These are phyloP conservation scores for Scedosporium aurantiacum DNA, from an alignment of 2,329 filamentous ascomycete genomes.

Conservation along the genomic window DNA sequence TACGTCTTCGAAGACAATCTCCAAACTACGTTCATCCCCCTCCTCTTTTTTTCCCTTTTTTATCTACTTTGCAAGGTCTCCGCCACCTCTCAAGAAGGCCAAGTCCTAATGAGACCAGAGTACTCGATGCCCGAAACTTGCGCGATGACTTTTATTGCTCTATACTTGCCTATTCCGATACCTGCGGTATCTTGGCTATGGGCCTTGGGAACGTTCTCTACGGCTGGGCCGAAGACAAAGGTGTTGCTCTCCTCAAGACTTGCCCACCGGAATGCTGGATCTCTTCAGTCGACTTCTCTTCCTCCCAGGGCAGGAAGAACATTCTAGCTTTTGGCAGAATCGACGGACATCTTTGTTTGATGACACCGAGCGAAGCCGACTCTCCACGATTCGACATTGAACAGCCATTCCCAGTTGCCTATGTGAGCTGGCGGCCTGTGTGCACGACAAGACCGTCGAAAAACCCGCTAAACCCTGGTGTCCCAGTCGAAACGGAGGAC, in stretches of 20 bases:
- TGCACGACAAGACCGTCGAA: conserved; percentile 39
- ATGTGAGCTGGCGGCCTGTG: conserved; percentile 68
- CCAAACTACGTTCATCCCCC: not conserved
- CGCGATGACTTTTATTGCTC: conserved; percentile 96
- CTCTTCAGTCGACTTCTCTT: conserved; percentile 87
- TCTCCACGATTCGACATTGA: conserved; percentile 63
- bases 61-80: not conserved
- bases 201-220: conserved; percentile 72
- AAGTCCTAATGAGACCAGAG: conserved; percentile 35
- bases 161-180: conserved; percentile 71
- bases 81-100: not conserved
- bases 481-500: conserved; percentile 61
- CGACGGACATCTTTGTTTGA: conserved; percentile 63
- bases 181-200: conserved; percentile 67
- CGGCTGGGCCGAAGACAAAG: conserved; percentile 71
- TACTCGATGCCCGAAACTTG: conserved; percentile 80
- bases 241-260: conserved; percentile 46
- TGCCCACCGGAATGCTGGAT: conserved; percentile 40
- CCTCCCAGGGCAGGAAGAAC: conserved; percentile 57
- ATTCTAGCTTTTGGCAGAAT: conserved; percentile 81
- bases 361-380: conserved; percentile 60
- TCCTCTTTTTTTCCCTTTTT: no score
- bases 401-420: conserved; percentile 64
- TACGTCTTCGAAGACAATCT: not conserved
- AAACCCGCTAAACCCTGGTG: conserved; percentile 33